Percentiles rank a stretch among this genome's conserved stretches.
Conservation (phyloP, 176 grass and related monocot genomes). For the Avena sativa region DNA sequence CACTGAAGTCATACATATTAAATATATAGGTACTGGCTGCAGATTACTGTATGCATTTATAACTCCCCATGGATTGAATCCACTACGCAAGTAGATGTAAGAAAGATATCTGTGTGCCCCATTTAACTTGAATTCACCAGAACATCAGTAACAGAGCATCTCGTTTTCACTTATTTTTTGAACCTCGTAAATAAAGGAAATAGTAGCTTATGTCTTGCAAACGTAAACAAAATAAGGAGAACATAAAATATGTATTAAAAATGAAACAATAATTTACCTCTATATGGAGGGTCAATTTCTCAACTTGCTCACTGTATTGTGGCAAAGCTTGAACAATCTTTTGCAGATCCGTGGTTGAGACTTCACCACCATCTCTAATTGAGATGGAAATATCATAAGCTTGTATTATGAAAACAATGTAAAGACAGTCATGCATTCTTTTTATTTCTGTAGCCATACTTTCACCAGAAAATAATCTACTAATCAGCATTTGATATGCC, state of each 20-base stretch:
- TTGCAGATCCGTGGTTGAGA: conserved; percentile 93
- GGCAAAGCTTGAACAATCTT: conserved; percentile 97
- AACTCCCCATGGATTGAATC: neutral
- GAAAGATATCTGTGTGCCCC: neutral
- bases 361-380: conserved; percentile 91
- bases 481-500: conserved; percentile 23
- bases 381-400: conserved; percentile 40
- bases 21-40: neutral
- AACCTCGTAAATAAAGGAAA: conserved; percentile 8
- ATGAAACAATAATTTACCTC: conserved; percentile 63
- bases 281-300: conserved; percentile 92
- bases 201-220: conserved; percentile 22
- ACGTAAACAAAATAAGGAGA: neutral
- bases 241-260: neutral
- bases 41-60: neutral
- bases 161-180: neutral
- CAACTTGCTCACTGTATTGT: conserved; percentile 91
- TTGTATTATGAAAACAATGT: conserved; percentile 18
- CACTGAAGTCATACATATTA: conserved; percentile 6
- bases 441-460: conserved; percentile 8
- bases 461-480: conserved; percentile 27
- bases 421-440: conserved; percentile 17
- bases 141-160: conserved; percentile 8
- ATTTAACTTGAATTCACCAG: conserved; percentile 12
- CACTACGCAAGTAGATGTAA: neutral